Evolutionary conservation across 768 basidiomycete species (phyloP).

Genomic region (Rhodotorula diobovata): DNA sequence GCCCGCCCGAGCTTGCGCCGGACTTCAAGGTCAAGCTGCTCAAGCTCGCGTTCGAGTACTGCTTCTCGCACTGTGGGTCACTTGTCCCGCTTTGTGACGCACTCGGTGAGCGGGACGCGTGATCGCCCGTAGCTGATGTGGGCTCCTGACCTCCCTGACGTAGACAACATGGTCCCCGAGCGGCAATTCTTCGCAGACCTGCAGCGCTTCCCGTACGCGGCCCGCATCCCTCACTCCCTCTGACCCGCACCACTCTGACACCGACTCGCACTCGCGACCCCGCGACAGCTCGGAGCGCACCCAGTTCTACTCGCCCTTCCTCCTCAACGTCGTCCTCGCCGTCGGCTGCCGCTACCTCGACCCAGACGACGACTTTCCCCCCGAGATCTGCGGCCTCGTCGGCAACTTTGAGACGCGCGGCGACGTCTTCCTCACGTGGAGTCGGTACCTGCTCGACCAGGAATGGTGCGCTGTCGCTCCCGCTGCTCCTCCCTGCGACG

Average conservation of each 20-base stretch:
- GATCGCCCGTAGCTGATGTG: no score
- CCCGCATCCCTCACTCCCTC: neutral
- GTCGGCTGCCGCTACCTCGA: slow-evolving; percentile 36
- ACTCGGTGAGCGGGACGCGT: no score
- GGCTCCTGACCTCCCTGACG: no score
- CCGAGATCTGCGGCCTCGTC: slow-evolving; percentile 28
- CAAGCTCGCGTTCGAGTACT: slow-evolving; percentile 30
- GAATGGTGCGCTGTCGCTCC: slow-evolving; percentile 6
- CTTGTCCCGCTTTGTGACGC: neutral
- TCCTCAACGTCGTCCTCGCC: slow-evolving; percentile 28
- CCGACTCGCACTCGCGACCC: no score
- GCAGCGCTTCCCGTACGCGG: slow-evolving; percentile 19
- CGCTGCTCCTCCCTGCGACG: neutral
- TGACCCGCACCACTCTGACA: neutral
- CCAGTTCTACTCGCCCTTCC: slow-evolving; percentile 29
- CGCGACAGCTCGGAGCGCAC: slow-evolving; percentile 17
- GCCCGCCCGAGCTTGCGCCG: slow-evolving; percentile 22
- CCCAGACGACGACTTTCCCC: slow-evolving; percentile 26
- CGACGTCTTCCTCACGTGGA: slow-evolving; percentile 31
- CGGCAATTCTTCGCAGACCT: slow-evolving; percentile 23
- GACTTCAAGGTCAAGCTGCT: slow-evolving; percentile 23
- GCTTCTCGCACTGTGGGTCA: slow-evolving; percentile 29
- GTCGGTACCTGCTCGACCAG: slow-evolving; percentile 27
- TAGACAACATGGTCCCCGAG: slow-evolving; percentile 27
- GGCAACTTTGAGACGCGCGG: slow-evolving; percentile 30